Conservation (phyloP, 106 monocot species). For the Dioscorea alata region DNA sequence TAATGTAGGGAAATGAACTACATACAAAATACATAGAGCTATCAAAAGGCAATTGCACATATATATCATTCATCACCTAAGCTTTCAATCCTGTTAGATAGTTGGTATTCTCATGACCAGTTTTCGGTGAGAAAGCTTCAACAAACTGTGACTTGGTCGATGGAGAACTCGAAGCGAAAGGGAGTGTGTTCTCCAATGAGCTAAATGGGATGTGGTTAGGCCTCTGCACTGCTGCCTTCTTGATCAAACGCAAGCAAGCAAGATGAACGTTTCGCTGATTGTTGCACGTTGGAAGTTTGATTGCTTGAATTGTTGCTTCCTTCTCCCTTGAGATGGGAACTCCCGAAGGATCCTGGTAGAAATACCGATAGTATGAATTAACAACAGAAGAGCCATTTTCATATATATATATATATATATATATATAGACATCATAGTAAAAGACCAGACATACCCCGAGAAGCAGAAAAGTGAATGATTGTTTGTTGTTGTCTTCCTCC, state of each 20-base stretch:
- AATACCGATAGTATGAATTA: too few species aligned
- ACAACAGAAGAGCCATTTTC: too few species aligned
- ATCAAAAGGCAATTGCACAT: background rate
- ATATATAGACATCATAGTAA: background rate
- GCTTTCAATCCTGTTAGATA: slow-evolving; percentile 15
- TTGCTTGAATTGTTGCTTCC: slow-evolving; percentile 42
- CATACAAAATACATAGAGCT: too few species aligned
- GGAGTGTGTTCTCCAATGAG: slow-evolving; percentile 64
- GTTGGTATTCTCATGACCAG: slow-evolving; percentile 10
- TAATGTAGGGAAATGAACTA: too few species aligned
- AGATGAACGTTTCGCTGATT: slow-evolving; percentile 46
- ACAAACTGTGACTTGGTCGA: background rate
- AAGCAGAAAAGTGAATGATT: slow-evolving; percentile 64
- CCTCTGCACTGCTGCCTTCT: slow-evolving; percentile 23
- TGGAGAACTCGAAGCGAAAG: background rate
- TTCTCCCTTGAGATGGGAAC: slow-evolving; percentile 57
- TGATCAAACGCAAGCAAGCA: slow-evolving; percentile 59
- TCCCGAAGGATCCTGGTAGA: slow-evolving; percentile 73
- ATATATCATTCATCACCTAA: background rate
- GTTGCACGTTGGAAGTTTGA: slow-evolving; percentile 67
- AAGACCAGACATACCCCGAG: slow-evolving; percentile 43
- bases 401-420: background rate
- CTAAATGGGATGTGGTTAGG: slow-evolving; percentile 43
- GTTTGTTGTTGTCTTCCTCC: slow-evolving; percentile 40
- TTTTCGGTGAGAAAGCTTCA: slow-evolving; percentile 19